phyloP scores from a whole-genome alignment of 2,329 filamentous ascomycete species.

The Pseudocercospora eumusae region DNA sequence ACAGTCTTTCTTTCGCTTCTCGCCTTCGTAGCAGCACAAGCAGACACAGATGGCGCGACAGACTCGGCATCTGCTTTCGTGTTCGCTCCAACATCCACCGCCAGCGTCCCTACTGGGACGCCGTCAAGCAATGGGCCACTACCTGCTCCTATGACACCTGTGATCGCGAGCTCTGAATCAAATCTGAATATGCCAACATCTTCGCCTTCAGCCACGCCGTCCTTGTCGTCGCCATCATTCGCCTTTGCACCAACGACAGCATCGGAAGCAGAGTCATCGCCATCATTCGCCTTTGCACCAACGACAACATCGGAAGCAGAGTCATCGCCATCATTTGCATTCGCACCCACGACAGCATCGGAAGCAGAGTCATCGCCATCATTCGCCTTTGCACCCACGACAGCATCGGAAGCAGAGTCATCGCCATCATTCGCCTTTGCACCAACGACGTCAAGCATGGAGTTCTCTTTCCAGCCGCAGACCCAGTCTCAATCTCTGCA shows the following conservation, averaged over 20 bases:
- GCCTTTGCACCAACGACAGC: slow-evolving; percentile 5
- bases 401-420: background rate
- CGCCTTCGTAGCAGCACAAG: slow-evolving; percentile 18
- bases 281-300: slow-evolving; percentile 8
- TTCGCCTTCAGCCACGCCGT: slow-evolving; percentile 1
- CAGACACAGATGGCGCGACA: background rate
- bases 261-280: background rate
- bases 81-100: background rate
- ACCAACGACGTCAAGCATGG: slow-evolving; percentile 1
- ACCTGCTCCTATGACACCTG: slow-evolving; percentile 9
- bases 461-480: slow-evolving; percentile 10
- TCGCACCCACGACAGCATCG: slow-evolving; percentile 7
- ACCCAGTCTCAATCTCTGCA: background rate
- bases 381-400: slow-evolving; percentile 7
- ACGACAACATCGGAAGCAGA: slow-evolving; percentile 5
- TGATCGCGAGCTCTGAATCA: slow-evolving; percentile 10
- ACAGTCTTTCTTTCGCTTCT: slow-evolving; percentile 17
- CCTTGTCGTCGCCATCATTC: background rate
- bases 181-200: slow-evolving; percentile 12
- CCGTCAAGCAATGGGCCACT: background rate
- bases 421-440: slow-evolving; percentile 8
- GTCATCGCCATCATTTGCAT: slow-evolving; percentile 6
- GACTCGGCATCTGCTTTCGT: background rate
- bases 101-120: background rate
- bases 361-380: background rate